A percentile compares a stretch with the other conserved stretches of the same genome.
phyloP scores from a whole-genome alignment of 257 asterid species.

The Scutellaria barbata region DNA sequence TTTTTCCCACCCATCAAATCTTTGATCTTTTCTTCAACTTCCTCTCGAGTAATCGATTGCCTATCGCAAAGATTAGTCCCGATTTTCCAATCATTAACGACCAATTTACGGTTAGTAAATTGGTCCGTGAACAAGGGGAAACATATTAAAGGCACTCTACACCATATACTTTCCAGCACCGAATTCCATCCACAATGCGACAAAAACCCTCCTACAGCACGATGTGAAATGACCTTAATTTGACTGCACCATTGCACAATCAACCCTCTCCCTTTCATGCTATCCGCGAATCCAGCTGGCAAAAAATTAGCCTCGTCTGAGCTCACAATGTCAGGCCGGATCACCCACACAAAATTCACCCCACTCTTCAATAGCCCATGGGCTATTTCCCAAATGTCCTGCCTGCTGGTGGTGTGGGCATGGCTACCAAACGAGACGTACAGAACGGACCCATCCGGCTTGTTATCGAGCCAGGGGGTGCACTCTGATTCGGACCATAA shows the following conservation, averaged over 20 bases:
- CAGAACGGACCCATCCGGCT: conserved; percentile 60
- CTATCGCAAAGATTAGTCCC: conserved; percentile 63
- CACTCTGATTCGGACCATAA: conserved; percentile 77
- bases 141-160: conserved; percentile 59
- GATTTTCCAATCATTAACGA: conserved; percentile 74
- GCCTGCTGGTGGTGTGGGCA: conserved; percentile 60
- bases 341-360: conserved; percentile 67
- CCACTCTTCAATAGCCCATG: conserved; percentile 58
- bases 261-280: conserved; percentile 48
- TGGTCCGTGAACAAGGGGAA: conserved; percentile 72
- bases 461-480: conserved; percentile 63
- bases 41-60: conserved; percentile 46
- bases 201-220: conserved; percentile 64
- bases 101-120: conserved; percentile 69
- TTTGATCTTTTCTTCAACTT: conserved; percentile 53
- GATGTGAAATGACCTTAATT: conserved; percentile 63
- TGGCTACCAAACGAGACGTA: conserved; percentile 83
- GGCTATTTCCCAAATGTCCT: conserved; percentile 69
- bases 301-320: conserved; percentile 49
- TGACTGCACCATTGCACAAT: conserved; percentile 73
- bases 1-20: conserved; percentile 53
- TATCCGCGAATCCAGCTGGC: conserved; percentile 48
- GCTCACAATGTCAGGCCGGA: conserved; percentile 70
- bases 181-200: conserved; percentile 90
- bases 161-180: conserved; percentile 67